These are phyloP conservation scores for Polytolypa hystricis DNA, from an alignment of 2,329 filamentous ascomycete species.

Conservation along the genomic window DNA sequence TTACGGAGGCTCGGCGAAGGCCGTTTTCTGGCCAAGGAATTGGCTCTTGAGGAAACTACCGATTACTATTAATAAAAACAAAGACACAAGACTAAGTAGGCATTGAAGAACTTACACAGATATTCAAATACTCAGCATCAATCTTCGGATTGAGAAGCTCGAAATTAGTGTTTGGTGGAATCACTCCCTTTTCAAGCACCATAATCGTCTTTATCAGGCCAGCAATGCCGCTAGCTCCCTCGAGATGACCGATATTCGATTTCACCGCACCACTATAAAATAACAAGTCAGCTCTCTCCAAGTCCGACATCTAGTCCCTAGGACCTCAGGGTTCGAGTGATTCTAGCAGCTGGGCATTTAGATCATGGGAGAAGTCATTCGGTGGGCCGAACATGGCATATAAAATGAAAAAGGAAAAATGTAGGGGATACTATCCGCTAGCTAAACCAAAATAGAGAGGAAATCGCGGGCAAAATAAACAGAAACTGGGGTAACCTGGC, in stretches of 20 bases:
- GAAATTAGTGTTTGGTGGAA: slow-evolving; percentile 18
- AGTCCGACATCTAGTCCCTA: not conserved
- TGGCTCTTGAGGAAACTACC: slow-evolving; percentile 4
- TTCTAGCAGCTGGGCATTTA: no score
- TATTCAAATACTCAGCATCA: slow-evolving; percentile 5
- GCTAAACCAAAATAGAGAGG: no score
- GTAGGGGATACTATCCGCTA: no score
- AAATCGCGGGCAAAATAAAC: no score
- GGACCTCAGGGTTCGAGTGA: no score
- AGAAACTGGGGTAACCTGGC: no score
- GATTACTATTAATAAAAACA: slow-evolving; percentile 3
- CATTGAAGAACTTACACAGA: slow-evolving; percentile 4
- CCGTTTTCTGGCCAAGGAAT: slow-evolving; percentile 9
- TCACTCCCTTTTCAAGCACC: slow-evolving; percentile 16
- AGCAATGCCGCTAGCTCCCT: slow-evolving; percentile 18
- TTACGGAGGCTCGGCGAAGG: slow-evolving; percentile 9
- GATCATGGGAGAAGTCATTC: no score
- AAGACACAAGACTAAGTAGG: slow-evolving; percentile 4
- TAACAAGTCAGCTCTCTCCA: no score
- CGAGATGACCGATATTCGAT: slow-evolving; percentile 23
- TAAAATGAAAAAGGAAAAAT: no score
- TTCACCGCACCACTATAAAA: slow-evolving; percentile 19
- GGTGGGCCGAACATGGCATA: no score
- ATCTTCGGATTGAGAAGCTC: slow-evolving; percentile 11
- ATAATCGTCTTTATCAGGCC: slow-evolving; percentile 20